Conservation (phyloP, 768 basidiomycete species). For the Tricholoma terreum region DNA sequence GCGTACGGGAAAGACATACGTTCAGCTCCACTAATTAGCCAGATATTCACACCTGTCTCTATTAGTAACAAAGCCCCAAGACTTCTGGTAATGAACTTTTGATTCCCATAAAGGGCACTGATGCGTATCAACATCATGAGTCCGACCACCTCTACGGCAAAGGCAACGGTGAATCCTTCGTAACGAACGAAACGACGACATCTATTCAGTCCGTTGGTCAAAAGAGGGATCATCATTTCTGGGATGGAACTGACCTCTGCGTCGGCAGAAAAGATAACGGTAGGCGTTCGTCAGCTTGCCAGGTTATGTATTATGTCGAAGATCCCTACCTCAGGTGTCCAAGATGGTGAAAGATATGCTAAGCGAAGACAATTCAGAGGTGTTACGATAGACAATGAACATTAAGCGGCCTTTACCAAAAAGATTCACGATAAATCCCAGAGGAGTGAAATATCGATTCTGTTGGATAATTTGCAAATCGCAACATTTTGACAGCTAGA, state of each 20-base stretch:
- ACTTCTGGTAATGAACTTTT: conserved; percentile 27
- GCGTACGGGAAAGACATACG: conserved; percentile 33
- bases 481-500: not conserved
- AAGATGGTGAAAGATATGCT: conserved; percentile 43
- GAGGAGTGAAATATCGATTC: conserved; percentile 63
- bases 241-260: not conserved
- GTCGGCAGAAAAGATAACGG: not conserved
- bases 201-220: conserved; percentile 18
- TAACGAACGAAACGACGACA: conserved; percentile 46
- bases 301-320: not conserved
- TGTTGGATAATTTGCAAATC: conserved; percentile 18
- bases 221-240: not conserved
- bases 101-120: conserved; percentile 34
- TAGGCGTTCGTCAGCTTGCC: no score
- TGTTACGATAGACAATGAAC: not conserved
- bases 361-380: not conserved
- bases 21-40: conserved; percentile 44
- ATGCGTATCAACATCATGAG: conserved; percentile 59
- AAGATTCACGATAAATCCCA: conserved; percentile 60
- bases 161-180: conserved; percentile 47
- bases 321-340: conserved; percentile 33
- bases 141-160: conserved; percentile 47
- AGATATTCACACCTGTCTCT: conserved; percentile 47
- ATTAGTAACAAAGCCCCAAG: conserved; percentile 37
- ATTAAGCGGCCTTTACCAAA: conserved; percentile 28